Base-by-base conservation (phyloP, 805 yeast genomes). In the Candida alai region DNA sequence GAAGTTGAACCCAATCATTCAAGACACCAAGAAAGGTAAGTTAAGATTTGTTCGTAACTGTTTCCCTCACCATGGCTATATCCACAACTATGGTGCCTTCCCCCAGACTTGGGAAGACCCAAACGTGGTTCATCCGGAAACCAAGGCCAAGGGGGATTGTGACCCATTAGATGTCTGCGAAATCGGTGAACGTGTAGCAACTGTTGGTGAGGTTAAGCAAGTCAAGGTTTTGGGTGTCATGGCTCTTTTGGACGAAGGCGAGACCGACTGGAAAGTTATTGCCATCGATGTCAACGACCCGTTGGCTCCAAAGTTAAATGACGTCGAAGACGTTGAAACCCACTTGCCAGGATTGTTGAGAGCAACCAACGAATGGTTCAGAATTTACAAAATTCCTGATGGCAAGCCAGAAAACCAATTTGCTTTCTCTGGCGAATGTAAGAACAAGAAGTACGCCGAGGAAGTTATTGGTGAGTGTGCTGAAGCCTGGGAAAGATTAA, bases 41-140 rank as follows among this genome's bases (percentile, higher is more conserved):
- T 78, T 88, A 56, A 80, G 97, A 70, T 93, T 82, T 52, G 97
- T 93, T 41, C 82, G 95, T 72, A 93, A 93, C 78, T 80, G 95
- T 64, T 90, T 90, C 86, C 98, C 98, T 35, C 95, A 85, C 73
- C 95, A 93, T 63, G 98, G 98, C 52, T 90, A 93, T 74, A 90
- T 90, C 51, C 96, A 88, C 73, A 93, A 93, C 73, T 90, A 90
- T 62, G 98, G 97, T 62, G 97, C 97, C 32, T 84, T 90, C 77
- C 97, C 97, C 47, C 97, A 90, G 64, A 81, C 88, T 30, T 81
- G 88, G 88, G 88, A 81, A 62, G 85, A 81, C 54, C 73, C 73
- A 30, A 61, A 85, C 78, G 61, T 76, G 65, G 52, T 72, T 49
- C 58, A 59, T 62, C 56, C 84, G 67, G 66, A 84, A 75, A 67